These are phyloP conservation scores for Vaccinium corymbosum DNA, from an alignment of 148 eudicot genomes.

Conservation along the genomic window DNA sequence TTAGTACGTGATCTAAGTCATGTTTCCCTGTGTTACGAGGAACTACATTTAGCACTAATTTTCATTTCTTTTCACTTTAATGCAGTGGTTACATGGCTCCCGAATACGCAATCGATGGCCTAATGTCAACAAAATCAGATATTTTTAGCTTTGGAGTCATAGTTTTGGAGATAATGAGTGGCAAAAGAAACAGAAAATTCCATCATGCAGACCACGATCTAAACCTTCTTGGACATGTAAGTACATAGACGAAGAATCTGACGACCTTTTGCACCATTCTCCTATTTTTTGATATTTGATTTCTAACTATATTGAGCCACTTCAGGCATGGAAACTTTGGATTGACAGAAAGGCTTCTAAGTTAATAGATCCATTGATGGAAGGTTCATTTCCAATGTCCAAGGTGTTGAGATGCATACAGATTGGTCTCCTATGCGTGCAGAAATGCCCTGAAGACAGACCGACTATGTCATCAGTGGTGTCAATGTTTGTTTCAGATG, in stretches of 20 bases:
- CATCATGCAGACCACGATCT: neutral
- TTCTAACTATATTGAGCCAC: neutral
- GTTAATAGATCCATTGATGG: neutral
- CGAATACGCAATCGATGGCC: slow-evolving; percentile 21
- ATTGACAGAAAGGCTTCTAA: slow-evolving; percentile 6
- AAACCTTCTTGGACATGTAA: slow-evolving; percentile 10
- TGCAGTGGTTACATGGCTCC: slow-evolving; percentile 36
- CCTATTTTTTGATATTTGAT: neutral
- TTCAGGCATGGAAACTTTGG: slow-evolving; percentile 25
- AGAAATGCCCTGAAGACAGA: neutral
- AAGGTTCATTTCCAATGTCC: neutral
- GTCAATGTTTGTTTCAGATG: neutral
- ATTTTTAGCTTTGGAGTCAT: slow-evolving; percentile 12
- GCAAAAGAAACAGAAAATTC: neutral
- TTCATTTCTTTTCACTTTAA: neutral
- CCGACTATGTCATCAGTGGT: neutral
- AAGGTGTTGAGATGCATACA: neutral
- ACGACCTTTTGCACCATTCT: neutral
- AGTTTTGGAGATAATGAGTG: slow-evolving; percentile 2
- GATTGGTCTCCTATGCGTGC: slow-evolving; percentile 9
- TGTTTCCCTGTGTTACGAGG: neutral
- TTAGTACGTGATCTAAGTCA: neutral
- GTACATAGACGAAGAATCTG: slow-evolving; percentile 14
- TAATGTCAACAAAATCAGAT: slow-evolving; percentile 24
- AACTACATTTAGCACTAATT: neutral